Evolutionary conservation across 2,329 filamentous ascomycete genomes (phyloP), one percentile per base, ranked within the genome.

Genomic region (Thielaviopsis punctulata): DNA sequence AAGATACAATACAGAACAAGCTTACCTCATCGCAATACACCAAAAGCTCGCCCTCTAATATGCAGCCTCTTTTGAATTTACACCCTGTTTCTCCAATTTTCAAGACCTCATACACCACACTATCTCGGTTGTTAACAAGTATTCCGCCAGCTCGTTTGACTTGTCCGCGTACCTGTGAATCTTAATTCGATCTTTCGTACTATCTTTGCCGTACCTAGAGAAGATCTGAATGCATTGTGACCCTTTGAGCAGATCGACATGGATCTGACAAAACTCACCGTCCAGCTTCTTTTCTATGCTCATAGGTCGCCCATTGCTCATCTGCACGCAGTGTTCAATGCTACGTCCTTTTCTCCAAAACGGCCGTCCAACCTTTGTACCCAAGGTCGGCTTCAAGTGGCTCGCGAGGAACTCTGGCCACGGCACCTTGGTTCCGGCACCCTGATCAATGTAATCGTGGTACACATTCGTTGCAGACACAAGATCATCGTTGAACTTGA

Each of bases 121-220:
- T 71, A 52, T 33, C 27, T 7, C 0, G 10, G 10, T 19, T 3
- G 6, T 13, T 21, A 24, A 21, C 39, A 13, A 41, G 33, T 5
- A 24, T 24, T 18, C 5, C 21, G 8, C 43, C 15, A 33, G n/a
- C 21, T 2, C 8, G n/a, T 3, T 21, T 10, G 15, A 25, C 18
- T 15, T 18, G 12, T 12, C 9, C 19, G 59, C 68, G 58, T 62
- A 76, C 73, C 62, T 61, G 57, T 84, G 79, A 21, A 93, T 64
- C 1, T 68, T 70, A 10, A 64, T 59, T 30, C 84, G 76, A 62
- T 94, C 88, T 49, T 68, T 62, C 0, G 87, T 95, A 45, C 87
- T 90, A 58, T 95, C 86, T 62, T 92, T 93, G 54, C 88, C 86
- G 60, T 86, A 92, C 62, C 95, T 95, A 9, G 87, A 93, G 62